Base-by-base conservation (phyloP, 371 early-diverging fungal species). In the Blakeslea trispora region DNA sequence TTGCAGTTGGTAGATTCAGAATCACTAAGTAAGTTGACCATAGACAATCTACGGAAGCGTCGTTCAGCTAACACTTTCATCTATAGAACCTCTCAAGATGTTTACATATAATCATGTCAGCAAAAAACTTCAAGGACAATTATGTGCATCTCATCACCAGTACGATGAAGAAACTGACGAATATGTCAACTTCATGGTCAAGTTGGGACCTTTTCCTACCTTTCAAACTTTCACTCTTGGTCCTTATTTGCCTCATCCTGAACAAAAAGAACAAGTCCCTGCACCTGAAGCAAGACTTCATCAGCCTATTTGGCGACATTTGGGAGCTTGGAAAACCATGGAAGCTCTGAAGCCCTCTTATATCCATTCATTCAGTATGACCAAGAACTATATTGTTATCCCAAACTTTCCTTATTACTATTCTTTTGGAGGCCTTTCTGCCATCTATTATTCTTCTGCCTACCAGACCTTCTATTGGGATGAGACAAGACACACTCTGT, bases 301-400 rank as follows among this genome's bases (percentile, higher is more conserved):
- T 39, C 69, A 76, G 31, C 80, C 80, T 15, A 69, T 79, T 10
- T 72, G 71, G 64, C 66, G 73, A 6, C 76, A 79, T 17, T 47
- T 79, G 15, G 80, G 77, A 23, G 62, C 72, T 1, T 74, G 75
- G 72, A 71, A 67, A 23, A 78, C 75, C 7, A 23, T 72, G 52
- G 64, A 73, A 47, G 45, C 67, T 0, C 52, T 79, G 19, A 76
- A 74, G 19, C 80, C 83, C 2, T 66, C 83, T 0, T 85, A 84
- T 45, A 77, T 87, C 44, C 87, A 89, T 61, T 79, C 83, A 5
- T 85, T 87, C 53, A 69, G 69, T 17, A 57, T 85, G 72, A 86
- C 86, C 11, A 74, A 83, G 54, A 77, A 77, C n/a, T 87, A 80
- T 59, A 77, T 87, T 41, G 75, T 87, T n/a, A 61, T 87, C 6